These are phyloP conservation scores for Paxillus rubicundulus DNA, from an alignment of 768 basidiomycete genomes.

Conservation along the genomic window DNA sequence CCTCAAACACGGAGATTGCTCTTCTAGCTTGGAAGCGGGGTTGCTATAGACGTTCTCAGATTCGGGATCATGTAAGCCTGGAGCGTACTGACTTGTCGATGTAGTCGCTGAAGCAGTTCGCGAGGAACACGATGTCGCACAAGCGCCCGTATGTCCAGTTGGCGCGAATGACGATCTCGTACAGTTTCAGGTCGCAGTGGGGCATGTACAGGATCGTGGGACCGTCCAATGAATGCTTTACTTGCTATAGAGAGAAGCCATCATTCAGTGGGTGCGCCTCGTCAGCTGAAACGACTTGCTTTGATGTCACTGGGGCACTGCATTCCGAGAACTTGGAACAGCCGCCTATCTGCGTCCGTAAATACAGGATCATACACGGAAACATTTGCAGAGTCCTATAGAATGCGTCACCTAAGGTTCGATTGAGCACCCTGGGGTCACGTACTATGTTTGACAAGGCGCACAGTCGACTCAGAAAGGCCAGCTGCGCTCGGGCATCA, in stretches of 20 bases:
- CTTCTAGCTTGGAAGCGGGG: conserved; percentile 48
- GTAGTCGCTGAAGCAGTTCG: conserved; percentile 66
- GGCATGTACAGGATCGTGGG: conserved; percentile 77
- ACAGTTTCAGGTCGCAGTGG: conserved; percentile 71
- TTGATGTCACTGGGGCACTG: conserved; percentile 42
- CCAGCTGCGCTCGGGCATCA: conserved; percentile 66
- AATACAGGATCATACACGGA: conserved; percentile 75
- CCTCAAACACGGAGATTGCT: conserved; percentile 50
- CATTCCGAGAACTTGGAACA: conserved; percentile 43
- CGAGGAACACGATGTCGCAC: conserved; percentile 53
- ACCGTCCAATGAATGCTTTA: conserved; percentile 27
- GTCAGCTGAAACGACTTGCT: conserved; percentile 40
- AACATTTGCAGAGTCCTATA: conserved; percentile 47
- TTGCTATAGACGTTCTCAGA: conserved; percentile 41
- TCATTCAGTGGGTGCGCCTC: no score
- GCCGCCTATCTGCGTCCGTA: conserved; percentile 52
- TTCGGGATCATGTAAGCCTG: neutral
- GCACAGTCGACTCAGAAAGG: conserved; percentile 57
- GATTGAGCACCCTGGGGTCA: conserved; percentile 22
- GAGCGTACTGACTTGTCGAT: conserved; percentile 52
- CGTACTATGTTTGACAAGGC: conserved; percentile 58
- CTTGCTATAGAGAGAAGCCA: conserved; percentile 27
- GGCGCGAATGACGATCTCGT: conserved; percentile 59
- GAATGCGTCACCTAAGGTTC: conserved; percentile 4
- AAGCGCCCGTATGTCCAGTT: conserved; percentile 56